phyloP scores from a whole-genome alignment of 2,329 filamentous ascomycete species.

The Tolypocladium capitatum region DNA sequence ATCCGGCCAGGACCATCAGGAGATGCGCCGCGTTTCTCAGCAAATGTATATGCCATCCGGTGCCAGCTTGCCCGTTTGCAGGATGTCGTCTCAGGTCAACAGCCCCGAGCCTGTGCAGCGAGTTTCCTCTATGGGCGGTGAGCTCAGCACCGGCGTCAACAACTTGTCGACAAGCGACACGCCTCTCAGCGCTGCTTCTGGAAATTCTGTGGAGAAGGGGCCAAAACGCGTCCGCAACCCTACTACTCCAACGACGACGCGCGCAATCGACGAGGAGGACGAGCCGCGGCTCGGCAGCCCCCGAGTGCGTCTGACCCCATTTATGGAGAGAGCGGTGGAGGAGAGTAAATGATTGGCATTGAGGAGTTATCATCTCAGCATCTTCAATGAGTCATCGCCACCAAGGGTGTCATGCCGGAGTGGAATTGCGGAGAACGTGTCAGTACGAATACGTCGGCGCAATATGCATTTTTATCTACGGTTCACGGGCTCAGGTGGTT shows the following conservation, averaged over 20 bases:
- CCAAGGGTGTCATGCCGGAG: background rate
- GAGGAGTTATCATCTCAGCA: background rate
- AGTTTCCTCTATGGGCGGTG: constrained; percentile 1
- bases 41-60: constrained; percentile 18
- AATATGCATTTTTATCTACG: background rate
- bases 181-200: constrained; percentile 5
- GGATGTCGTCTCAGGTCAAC: constrained; percentile 5
- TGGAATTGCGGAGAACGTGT: background rate
- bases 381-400: background rate
- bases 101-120: constrained; percentile 6
- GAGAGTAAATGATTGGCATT: background rate
- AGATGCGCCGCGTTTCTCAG: constrained; percentile 28
- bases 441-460: background rate
- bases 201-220: constrained; percentile 18
- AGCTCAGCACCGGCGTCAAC: constrained; percentile 1
- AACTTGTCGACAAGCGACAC: constrained; percentile 3
- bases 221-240: constrained; percentile 33
- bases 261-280: constrained; percentile 33
- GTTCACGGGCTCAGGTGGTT: background rate
- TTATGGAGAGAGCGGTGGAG: background rate
- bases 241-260: constrained; percentile 33
- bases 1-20: constrained; percentile 12
- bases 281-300: constrained; percentile 23
- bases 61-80: constrained; percentile 6
- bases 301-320: constrained; percentile 9